Conservation (phyloP, 768 basidiomycete genomes). For the Lactarius akahatsu region DNA sequence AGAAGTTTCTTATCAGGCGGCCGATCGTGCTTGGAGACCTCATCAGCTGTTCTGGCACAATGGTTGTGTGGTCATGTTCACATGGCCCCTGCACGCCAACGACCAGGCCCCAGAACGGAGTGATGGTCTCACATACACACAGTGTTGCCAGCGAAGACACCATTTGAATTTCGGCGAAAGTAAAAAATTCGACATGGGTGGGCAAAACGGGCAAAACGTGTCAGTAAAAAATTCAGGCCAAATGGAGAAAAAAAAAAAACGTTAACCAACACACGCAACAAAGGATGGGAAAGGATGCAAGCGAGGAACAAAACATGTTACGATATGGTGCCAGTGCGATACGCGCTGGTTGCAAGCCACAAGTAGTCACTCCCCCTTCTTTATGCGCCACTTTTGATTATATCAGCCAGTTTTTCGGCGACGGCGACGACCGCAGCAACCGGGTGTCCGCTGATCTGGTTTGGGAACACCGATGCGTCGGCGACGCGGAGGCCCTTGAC, state of each 20-base stretch:
- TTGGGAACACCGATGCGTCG: constrained; percentile 31
- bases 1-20: neutral
- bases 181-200: neutral
- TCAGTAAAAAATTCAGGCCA: neutral
- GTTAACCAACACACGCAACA: neutral
- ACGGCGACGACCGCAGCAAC: constrained; percentile 15
- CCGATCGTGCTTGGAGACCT: too few species aligned
- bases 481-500: constrained; percentile 42
- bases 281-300: neutral
- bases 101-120: neutral
- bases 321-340: neutral
- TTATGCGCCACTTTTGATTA: constrained; percentile 17
- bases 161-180: neutral
- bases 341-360: neutral
- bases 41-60: neutral
- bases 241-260: neutral
- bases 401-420: constrained; percentile 22
- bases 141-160: neutral
- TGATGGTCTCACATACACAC: neutral
- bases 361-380: too few species aligned
- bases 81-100: neutral
- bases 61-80: neutral
- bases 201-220: neutral
- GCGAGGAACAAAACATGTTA: neutral
- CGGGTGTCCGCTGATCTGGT: constrained; percentile 23